Evolutionary conservation across 495 filamentous ascomycete species (phyloP), one percentile per base, ranked within the genome.

Genomic region (Penicillium chermesinum): DNA sequence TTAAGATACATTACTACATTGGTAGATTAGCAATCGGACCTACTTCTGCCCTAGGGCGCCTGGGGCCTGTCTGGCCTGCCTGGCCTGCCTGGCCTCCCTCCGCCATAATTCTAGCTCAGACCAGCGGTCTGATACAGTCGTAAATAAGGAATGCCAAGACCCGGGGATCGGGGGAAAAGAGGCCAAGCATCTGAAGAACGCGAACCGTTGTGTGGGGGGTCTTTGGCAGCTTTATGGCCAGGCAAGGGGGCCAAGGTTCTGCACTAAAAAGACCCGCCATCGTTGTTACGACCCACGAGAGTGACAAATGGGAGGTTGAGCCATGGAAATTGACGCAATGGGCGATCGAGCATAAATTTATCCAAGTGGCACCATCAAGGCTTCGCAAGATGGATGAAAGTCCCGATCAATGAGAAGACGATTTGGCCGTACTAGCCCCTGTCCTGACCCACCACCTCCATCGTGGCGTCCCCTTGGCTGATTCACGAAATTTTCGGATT

Each of bases 381-480:
- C 25, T 30, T 30, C 25, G 25, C 25, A 30, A 10, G 10, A 5
- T 4, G 25, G 25, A 30, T 30, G 25, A 10, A 10, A 5, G 5
- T 30, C n/a, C 10, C 10, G 25, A 10, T 30, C 25, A 30, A 10
- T 30, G 25, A 30, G 10, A 10, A 30, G 5, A 10, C 10, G 25
- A 10, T 10, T 10, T 30, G 5, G 25, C 4, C 18, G 21, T 22
- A 34, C 32, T 47, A 50, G 56, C 52, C 47, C 49, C 52, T 59
- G 49, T 44, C 49, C 49, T 59, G 56, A 51, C 44, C 52, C 52
- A 55, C 52, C 34, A 17, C 2, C 13, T 10, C 10, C 25, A 30
- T 30, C 25, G 25, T 4, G 4, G 10, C 25, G 25, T 30, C 25
- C 5, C 4, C 35, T 38, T 17, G 35, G 13, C 14, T 38, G 35